Percentiles rank a stretch among this genome's conserved stretches.
phyloP scores from a whole-genome alignment of 805 yeast species.

The Yarrowia phangngaensis region DNA sequence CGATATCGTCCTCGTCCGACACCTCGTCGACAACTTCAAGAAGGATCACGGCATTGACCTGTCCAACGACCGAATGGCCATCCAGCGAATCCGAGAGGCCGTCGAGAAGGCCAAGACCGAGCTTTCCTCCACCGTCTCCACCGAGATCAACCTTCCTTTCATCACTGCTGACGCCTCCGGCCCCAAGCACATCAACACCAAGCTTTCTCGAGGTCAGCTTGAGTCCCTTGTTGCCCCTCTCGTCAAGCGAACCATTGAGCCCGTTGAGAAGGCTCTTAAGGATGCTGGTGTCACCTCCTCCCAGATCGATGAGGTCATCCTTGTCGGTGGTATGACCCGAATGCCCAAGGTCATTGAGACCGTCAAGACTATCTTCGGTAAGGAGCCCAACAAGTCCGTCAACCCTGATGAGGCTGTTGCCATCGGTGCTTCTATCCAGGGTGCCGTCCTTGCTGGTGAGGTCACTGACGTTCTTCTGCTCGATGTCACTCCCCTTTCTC shows the following conservation, averaged over 20 bases:
- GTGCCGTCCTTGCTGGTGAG: constrained; percentile 93
- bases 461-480: constrained; percentile 85
- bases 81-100: constrained; percentile 82
- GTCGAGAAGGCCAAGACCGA: constrained; percentile 89
- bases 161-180: constrained; percentile 83
- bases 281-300: constrained; percentile 67
- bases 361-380: constrained; percentile 72
- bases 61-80: constrained; percentile 63
- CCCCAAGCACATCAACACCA: constrained; percentile 72
- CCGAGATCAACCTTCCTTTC: constrained; percentile 77
- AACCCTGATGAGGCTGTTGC: constrained; percentile 95
- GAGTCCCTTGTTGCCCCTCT: constrained; percentile 64
- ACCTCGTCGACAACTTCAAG: constrained; percentile 75
- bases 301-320: constrained; percentile 72
- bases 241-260: constrained; percentile 67
- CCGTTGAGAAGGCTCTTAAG: constrained; percentile 76
- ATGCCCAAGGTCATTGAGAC: constrained; percentile 83
- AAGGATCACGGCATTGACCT: constrained; percentile 66
- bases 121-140: constrained; percentile 66
- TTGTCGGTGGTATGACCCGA: constrained; percentile 89
- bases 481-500: constrained; percentile 84
- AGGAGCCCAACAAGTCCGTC: constrained; percentile 83
- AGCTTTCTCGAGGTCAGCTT: constrained; percentile 62
- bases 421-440: constrained; percentile 97
- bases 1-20: constrained; percentile 81